These are phyloP conservation scores for Inga oerstediana DNA, from an alignment of 306 rosid genomes.

Conservation along the genomic window DNA sequence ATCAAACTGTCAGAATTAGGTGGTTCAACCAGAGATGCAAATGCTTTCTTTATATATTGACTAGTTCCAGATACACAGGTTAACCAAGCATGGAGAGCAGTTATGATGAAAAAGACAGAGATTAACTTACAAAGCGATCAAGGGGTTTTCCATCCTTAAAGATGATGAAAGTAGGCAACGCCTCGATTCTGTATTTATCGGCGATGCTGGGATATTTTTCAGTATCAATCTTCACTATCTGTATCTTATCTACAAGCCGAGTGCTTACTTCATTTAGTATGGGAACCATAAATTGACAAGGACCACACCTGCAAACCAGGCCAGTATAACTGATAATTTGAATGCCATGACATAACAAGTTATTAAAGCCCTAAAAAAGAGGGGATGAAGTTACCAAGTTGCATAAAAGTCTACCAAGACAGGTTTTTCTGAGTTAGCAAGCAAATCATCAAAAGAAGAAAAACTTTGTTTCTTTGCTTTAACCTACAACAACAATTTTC, in stretches of 20 bases:
- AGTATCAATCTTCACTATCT: slow-evolving; percentile 90
- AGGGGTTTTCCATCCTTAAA: slow-evolving; percentile 84
- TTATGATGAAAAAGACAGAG: slow-evolving; percentile 1
- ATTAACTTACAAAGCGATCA: slow-evolving; percentile 81
- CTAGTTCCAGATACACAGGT: neutral
- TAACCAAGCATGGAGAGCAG: slow-evolving; percentile 11
- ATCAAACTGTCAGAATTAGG: neutral
- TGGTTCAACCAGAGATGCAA: neutral
- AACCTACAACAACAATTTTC: slow-evolving; percentile 52
- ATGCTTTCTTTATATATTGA: neutral
- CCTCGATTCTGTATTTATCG: slow-evolving; percentile 68
- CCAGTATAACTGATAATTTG: slow-evolving; percentile 28
- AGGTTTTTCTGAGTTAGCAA: slow-evolving; percentile 73
- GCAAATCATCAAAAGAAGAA: slow-evolving; percentile 82
- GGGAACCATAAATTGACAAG: slow-evolving; percentile 96
- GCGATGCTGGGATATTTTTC: slow-evolving; percentile 91
- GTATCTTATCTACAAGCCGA: slow-evolving; percentile 61
- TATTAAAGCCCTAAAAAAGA: neutral
- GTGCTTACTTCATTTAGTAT: slow-evolving; percentile 77
- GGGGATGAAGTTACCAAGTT: slow-evolving; percentile 65
- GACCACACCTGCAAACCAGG: slow-evolving; percentile 84
- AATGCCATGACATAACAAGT: neutral
- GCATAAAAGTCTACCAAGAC: slow-evolving; percentile 97
- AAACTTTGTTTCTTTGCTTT: slow-evolving; percentile 82
- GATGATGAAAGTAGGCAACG: slow-evolving; percentile 91